These are phyloP conservation scores for Aspergillus leporis DNA, from an alignment of 495 filamentous ascomycete genomes.

Conservation along the genomic window DNA sequence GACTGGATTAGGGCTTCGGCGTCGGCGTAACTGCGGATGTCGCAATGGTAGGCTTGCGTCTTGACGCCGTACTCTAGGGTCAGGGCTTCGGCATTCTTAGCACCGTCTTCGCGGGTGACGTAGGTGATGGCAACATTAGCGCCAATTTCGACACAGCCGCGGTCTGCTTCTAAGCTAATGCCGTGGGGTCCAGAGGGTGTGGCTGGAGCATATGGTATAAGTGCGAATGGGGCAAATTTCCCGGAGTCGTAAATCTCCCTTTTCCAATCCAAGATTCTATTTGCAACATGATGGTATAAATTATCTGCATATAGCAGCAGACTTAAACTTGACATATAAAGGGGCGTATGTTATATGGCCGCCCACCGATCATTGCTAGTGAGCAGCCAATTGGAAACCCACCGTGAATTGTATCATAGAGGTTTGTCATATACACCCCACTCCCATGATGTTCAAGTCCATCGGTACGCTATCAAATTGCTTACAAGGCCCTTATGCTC, in stretches of 20 bases:
- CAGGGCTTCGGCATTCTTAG: slow-evolving; percentile 55
- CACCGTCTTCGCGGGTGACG: slow-evolving; percentile 48
- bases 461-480: background rate
- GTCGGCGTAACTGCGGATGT: slow-evolving; percentile 38
- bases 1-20: background rate
- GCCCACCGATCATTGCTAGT: too few relatives aligned
- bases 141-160: slow-evolving; percentile 62
- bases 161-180: slow-evolving; percentile 64
- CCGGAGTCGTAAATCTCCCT: too few relatives aligned
- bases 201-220: too few relatives aligned
- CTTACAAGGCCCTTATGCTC: background rate
- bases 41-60: slow-evolving; percentile 54
- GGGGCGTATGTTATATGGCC: too few relatives aligned
- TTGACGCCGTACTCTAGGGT: slow-evolving; percentile 54
- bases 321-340: too few relatives aligned
- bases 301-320: too few relatives aligned
- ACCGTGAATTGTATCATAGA: too few relatives aligned
- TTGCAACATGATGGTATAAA: too few relatives aligned
- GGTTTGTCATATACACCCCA: too few relatives aligned
- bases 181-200: slow-evolving; percentile 52
- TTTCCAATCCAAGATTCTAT: too few relatives aligned
- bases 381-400: too few relatives aligned
- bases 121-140: slow-evolving; percentile 62
- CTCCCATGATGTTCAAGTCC: background rate
- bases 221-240: too few relatives aligned